phyloP scores from a whole-genome alignment of 495 filamentous ascomycete genomes.

The Sordaria brevicollis region DNA sequence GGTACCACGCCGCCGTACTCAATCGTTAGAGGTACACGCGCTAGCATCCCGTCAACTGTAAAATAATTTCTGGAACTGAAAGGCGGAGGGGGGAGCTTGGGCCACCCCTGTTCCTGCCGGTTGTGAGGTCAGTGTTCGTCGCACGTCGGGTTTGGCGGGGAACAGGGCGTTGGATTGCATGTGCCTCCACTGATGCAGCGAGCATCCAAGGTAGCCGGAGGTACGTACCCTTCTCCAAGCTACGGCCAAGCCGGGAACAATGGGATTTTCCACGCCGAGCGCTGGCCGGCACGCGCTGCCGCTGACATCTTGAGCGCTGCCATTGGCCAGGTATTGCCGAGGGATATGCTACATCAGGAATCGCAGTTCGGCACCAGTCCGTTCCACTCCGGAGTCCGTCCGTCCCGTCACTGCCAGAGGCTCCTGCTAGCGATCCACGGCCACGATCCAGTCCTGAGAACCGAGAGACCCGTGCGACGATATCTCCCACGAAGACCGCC shows the following conservation, averaged over 20 bases:
- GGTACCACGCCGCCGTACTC: not conserved
- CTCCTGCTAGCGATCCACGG: not conserved
- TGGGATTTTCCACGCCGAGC: not conserved
- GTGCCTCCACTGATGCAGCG: not conserved
- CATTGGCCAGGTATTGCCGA: not conserved
- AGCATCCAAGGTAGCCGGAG: too few relatives aligned
- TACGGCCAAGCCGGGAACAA: not conserved
- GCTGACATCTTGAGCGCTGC: not conserved
- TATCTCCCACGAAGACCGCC: not conserved
- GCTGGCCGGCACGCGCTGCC: not conserved
- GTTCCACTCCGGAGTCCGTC: not conserved
- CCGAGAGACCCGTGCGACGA: not conserved
- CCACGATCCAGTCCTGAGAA: not conserved
- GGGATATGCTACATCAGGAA: not conserved
- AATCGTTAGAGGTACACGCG: not conserved
- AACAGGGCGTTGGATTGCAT: not conserved
- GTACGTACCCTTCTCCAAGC: not conserved
- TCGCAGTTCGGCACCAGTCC: not conserved
- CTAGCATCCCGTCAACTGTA: not conserved
- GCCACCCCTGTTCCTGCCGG: not conserved
- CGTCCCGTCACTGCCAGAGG: not conserved
- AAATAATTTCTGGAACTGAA: not conserved
- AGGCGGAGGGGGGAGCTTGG: not conserved
- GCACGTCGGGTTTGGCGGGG: not conserved
- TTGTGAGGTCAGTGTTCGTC: not conserved